phyloP scores from a whole-genome alignment of 768 basidiomycete genomes.

The Tubosaeta sp. region DNA sequence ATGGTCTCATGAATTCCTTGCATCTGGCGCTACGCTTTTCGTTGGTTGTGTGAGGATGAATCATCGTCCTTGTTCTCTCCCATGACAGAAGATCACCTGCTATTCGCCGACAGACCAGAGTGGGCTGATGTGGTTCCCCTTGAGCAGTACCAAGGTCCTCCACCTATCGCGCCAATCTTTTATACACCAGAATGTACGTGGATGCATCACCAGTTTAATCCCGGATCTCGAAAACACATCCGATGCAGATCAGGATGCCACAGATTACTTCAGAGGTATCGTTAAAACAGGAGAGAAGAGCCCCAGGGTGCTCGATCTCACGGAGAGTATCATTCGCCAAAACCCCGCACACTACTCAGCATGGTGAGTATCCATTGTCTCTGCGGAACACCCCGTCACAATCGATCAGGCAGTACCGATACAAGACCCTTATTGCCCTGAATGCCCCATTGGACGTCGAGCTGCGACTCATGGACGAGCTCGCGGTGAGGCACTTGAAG shows the following conservation, averaged over 20 bases:
- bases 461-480: conserved; percentile 79
- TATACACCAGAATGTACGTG: conserved; percentile 83
- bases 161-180: conserved; percentile 87
- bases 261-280: conserved; percentile 87
- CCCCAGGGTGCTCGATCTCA: conserved; percentile 76
- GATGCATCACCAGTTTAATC: conserved; percentile 2
- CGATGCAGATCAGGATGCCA: conserved; percentile 80
- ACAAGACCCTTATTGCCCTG: conserved; percentile 74
- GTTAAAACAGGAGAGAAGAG: conserved; percentile 76
- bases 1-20: conserved; percentile 8
- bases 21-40: background rate
- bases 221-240: conserved; percentile 6
- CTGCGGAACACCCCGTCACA: background rate
- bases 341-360: conserved; percentile 98
- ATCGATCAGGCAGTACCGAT: conserved; percentile 83
- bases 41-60: background rate
- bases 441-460: conserved; percentile 69
- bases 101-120: conserved; percentile 61
- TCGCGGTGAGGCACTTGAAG: conserved; percentile 82
- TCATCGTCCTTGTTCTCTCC: background rate
- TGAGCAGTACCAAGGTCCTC: conserved; percentile 72
- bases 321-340: conserved; percentile 80
- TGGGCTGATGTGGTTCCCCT: conserved; percentile 83
- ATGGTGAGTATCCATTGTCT: conserved; percentile 53
- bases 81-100: conserved; percentile 14